phyloP scores from a whole-genome alignment of 768 basidiomycete species.

The Royoungia palumana region DNA sequence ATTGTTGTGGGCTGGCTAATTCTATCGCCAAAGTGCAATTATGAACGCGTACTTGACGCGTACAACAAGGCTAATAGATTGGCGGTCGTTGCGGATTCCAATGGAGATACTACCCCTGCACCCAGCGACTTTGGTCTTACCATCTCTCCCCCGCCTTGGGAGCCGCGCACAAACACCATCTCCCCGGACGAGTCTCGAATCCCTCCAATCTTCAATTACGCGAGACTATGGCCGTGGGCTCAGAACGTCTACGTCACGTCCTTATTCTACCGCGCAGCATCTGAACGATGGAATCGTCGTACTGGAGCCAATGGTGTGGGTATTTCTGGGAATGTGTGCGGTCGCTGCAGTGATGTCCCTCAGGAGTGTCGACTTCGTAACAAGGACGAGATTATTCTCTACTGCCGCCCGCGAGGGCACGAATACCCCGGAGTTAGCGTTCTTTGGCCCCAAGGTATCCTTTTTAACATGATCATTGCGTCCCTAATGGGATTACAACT shows the following conservation, averaged over 20 bases:
- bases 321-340: background rate
- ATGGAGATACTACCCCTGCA: background rate
- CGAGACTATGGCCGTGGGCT: constrained; percentile 21
- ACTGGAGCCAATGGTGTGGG: background rate
- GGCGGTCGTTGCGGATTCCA: background rate
- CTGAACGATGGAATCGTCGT: background rate
- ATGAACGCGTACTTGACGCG: constrained; percentile 23
- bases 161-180: background rate
- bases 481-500: constrained; percentile 28
- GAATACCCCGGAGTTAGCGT: background rate
- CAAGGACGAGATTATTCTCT: constrained; percentile 12
- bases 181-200: constrained; percentile 26
- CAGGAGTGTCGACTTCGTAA: constrained; percentile 16
- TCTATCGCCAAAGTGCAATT: constrained; percentile 40
- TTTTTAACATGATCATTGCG: constrained; percentile 28
- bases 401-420: constrained; percentile 15
- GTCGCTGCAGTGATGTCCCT: constrained; percentile 6
- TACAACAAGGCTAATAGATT: constrained; percentile 14
- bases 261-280: constrained; percentile 18
- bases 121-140: constrained; percentile 15
- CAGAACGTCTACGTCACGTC: constrained; percentile 15
- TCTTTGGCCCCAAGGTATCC: constrained; percentile 21
- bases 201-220: constrained; percentile 26
- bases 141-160: constrained; percentile 9
- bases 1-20: constrained; percentile 41